Base-by-base conservation (phyloP, 768 basidiomycete species). In the Multifurca ochricompacta region DNA sequence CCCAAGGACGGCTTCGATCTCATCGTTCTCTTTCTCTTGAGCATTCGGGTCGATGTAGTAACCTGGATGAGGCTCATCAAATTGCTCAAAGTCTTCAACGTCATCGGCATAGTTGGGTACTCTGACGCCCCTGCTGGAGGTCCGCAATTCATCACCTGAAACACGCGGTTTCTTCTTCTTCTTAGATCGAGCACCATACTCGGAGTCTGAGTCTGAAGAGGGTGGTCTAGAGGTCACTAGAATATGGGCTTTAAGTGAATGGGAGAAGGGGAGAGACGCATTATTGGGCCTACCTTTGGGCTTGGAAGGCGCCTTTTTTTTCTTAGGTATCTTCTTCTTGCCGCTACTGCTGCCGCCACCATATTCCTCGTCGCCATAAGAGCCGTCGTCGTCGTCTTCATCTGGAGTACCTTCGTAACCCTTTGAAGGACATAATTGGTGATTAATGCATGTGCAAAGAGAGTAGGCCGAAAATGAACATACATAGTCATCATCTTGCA, bases 1-100 rank as follows among this genome's bases (percentile, higher is more conserved):
- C 30, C 80, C 82, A 36, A 95, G 78, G 36, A 99, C 91, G 35
- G 81, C 81, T 70, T 99, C 96, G 42, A 99, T 95, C 68, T 92
- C 91, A 59, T 94, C 87, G 54, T 89, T 85, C 65, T 82, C 79
- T 51, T 73, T 68, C 59, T 76, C 55, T 51, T 76, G 74, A 6
- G 68, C 65, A 42, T 72, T 73, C 48, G 77, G 77, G 58, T 81
- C 82, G 39, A 66, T 68, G 57, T 77, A 81, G 64, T 81, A 82
- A 11, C 70, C 74, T 41, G 77, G 73, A 23, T 74, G 74, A 25
- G 82, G 82, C 39, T 86, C 84, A 61, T 87, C 89, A 59, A 87
- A 85, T 65, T 88, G 85, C 49, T 85, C 85, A 55, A 83, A 79
- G 66, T 87, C 85, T 48, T 73, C 70, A 13, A 71, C 73, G 34